Conservation (phyloP, 352 stramenopile genomes). For the Phytophthora pisi region DNA sequence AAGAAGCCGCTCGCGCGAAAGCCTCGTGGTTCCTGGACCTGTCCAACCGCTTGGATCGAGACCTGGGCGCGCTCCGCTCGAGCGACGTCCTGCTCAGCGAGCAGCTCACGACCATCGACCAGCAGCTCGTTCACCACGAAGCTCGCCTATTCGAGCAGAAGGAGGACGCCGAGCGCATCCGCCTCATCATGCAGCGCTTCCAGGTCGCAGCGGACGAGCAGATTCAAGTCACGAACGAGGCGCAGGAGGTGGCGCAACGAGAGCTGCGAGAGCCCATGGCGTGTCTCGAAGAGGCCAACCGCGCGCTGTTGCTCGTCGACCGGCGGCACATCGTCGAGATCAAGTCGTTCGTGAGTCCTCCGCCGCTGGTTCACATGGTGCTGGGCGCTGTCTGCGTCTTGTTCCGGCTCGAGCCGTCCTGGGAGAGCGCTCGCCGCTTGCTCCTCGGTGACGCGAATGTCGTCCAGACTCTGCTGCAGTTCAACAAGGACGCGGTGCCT, state of each 20-base stretch:
- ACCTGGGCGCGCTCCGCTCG: conserved; percentile 24
- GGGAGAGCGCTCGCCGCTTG: conserved; percentile 72
- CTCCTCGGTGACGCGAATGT: conserved; percentile 69
- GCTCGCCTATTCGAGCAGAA: conserved; percentile 43
- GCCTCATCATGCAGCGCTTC: conserved; percentile 64
- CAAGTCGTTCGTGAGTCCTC: conserved; percentile 82
- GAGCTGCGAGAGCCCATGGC: conserved; percentile 67
- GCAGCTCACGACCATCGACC: conserved; percentile 17
- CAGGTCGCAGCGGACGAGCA: conserved; percentile 67
- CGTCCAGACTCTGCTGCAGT: conserved; percentile 70
- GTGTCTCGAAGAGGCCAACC: conserved; percentile 75
- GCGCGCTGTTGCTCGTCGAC: conserved; percentile 63
- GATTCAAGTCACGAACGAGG: conserved; percentile 66
- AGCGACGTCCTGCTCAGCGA: conserved; percentile 30
- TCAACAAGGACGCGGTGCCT: conserved; percentile 75
- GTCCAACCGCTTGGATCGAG: conserved; percentile 29
- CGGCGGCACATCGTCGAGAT: conserved; percentile 82
- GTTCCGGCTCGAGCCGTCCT: conserved; percentile 71
- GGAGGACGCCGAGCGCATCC: conserved; percentile 51
- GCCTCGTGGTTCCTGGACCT: conserved; percentile 32
- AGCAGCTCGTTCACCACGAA: conserved; percentile 39
- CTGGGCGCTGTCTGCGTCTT: conserved; percentile 76
- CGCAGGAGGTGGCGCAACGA: conserved; percentile 53
- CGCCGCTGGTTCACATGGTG: conserved; percentile 71
- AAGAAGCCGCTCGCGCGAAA: conserved; percentile 26